Percentiles rank a stretch among this genome's conserved stretches.
phyloP scores from a whole-genome alignment of 352 stramenopile genomes.

The Phytopythium cucurbitacearum region DNA sequence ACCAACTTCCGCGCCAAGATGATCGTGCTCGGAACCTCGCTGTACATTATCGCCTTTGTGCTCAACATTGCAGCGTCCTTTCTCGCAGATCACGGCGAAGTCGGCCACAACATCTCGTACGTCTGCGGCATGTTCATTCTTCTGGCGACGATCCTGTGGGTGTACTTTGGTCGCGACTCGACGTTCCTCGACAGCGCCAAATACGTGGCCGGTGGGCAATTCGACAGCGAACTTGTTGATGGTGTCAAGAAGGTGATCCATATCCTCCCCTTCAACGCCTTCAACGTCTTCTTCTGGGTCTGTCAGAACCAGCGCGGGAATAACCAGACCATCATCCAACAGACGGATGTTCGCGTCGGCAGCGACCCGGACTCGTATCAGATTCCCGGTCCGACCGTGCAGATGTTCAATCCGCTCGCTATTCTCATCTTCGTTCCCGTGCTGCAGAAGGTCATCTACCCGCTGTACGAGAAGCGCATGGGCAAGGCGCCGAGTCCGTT shows the following conservation, averaged over 20 bases:
- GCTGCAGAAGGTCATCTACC: conserved; percentile 32
- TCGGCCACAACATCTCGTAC: conserved; percentile 46
- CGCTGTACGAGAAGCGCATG: conserved; percentile 29
- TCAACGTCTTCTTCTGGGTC: conserved; percentile 54
- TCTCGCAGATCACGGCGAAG: conserved; percentile 28
- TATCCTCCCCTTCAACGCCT: conserved; percentile 41
- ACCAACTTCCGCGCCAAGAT: conserved; percentile 24
- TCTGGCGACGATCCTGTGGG: conserved; percentile 39
- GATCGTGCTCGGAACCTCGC: conserved; percentile 31
- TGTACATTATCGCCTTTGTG: conserved; percentile 35
- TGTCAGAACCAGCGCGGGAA: conserved; percentile 61
- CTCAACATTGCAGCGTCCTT: conserved; percentile 57
- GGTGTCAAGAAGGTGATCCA: conserved; percentile 52
- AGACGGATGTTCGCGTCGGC: conserved; percentile 47
- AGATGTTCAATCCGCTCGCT: conserved; percentile 39
- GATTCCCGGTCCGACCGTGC: conserved; percentile 41
- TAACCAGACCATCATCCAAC: conserved; percentile 63
- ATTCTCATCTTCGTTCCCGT: conserved; percentile 37
- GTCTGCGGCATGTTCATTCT: conserved; percentile 20
- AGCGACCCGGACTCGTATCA: conserved; percentile 26
- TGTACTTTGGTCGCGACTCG: conserved; percentile 38
- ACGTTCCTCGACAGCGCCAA: conserved; percentile 44
- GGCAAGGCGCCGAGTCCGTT: conserved; percentile 35
- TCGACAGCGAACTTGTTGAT: conserved; percentile 36
- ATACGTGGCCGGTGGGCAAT: conserved; percentile 26